Conservation (phyloP, 306 rosid species). For the Sechiopsis laciniata region DNA sequence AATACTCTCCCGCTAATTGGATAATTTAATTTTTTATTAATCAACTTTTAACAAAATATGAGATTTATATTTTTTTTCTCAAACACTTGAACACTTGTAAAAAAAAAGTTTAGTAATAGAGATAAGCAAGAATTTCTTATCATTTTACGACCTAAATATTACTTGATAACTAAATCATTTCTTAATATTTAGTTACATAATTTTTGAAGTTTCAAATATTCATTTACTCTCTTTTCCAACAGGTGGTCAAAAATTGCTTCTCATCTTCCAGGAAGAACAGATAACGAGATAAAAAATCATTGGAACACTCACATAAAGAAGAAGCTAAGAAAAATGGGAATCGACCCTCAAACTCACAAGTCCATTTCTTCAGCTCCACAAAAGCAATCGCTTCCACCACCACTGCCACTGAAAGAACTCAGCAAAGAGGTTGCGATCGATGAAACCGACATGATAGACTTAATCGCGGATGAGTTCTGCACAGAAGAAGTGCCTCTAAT, state of each 20-base stretch:
- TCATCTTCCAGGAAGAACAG: conserved; percentile 13
- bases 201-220: too few relatives aligned
- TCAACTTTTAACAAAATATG: neutral
- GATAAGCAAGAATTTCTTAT: too few relatives aligned
- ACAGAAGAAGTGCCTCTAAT: conserved; percentile 19
- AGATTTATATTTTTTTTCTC: too few relatives aligned
- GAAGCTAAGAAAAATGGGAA: conserved; percentile 7
- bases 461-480: conserved; percentile 1
- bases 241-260: conserved; percentile 23
- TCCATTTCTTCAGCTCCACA: neutral
- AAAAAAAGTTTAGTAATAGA: too few relatives aligned
- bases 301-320: conserved; percentile 21
- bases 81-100: too few relatives aligned
- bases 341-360: conserved; percentile 19
- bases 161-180: too few relatives aligned
- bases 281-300: conserved; percentile 9
- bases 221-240: neutral
- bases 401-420: neutral
- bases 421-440: neutral
- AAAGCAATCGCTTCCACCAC: neutral
- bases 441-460: neutral
- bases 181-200: too few relatives aligned
- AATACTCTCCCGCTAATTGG: neutral
- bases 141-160: too few relatives aligned
- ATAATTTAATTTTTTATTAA: neutral